Evolutionary conservation across 352 stramenopile genomes (phyloP), one percentile per base, ranked within the genome.

Genomic region (Phytopythium delawarense): DNA sequence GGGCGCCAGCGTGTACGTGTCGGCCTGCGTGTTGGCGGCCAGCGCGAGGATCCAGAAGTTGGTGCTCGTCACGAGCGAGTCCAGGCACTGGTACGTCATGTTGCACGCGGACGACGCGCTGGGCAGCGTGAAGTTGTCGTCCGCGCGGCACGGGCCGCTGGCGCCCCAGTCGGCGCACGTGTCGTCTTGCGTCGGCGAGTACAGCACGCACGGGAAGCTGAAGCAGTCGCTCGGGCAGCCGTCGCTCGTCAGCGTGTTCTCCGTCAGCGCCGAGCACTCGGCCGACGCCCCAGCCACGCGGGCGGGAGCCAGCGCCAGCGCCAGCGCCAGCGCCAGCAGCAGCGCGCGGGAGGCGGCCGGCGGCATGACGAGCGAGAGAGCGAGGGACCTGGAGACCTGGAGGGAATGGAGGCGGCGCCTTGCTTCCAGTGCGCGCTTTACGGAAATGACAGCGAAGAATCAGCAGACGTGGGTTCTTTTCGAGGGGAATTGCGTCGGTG

Each of bases 1-100:
- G 18, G 67, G 67, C 7, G 74, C 75, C 59, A 71, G 74, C 8
- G 77, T 82, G 66, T 73, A 64, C n/a, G 59, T 54, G 48, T 64
- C 52, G 1, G 61, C 64, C 12, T 66, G 48, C 13, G 46, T 59
- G 39, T 72, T 80, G 15, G 65, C 61, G 15, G 69, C 63, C 15
- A 76, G 61, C 13, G 57, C 61, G 39, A 86, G 46, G 4, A 87
- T 54, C 65, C 67, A 83, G 62, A 75, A 65, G 9, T 54, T 39
- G 15, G 72, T 69, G 12, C 65, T 67, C 40, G 69, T 71, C 16
- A 87, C 55, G 39, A 87, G 57, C 49, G 63, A 70, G 51, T 82
- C 70, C 20, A 89, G 61, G 23, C 79, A 89, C 63, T 89, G 77
- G 37, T 84, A 88, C 25, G 72, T 87, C 13, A 88, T 39, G 28